Base-by-base conservation (phyloP, 2,329 filamentous ascomycete species). In the Dendrostoma leiphaemia region DNA sequence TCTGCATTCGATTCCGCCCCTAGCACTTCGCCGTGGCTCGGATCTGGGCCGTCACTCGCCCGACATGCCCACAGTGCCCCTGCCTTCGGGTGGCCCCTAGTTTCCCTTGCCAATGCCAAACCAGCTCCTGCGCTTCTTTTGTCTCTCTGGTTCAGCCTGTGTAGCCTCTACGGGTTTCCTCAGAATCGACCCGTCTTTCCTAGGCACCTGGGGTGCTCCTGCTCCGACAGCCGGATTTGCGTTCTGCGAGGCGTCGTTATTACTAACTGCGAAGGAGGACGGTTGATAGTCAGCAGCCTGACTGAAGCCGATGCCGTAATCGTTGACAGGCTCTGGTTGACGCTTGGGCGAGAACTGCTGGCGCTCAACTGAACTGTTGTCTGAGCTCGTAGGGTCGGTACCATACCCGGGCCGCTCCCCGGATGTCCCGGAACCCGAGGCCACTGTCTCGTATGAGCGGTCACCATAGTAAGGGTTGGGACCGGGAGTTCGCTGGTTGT, bases 361-460 rank as follows among this genome's bases (percentile, higher is more conserved):
- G 58, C 90, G 86, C 67, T 96, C 90, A 62, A 95, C 83, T 2
- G 91, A 96, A 73, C 90, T 95, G 73, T 96, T 96, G 67, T 96
- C 89, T 66, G 91, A 96, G 73, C 89, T 94, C 53, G 81, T 74
- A 38, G 90, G 92, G 67, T 96, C 91, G 56, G 91, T 96, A 60
- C 87, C 86, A 69, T 94, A 92, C 53, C 85, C 86, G 66, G 83
- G 86, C 12, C 85, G 85, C 54, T 96, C 91, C 51, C 76, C 84
- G 59, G 86, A 84, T 62, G 83, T 89, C 21, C 85, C 86, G 10
- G 85, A 84, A 56, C 86, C 88, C 12, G 89, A 91, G 34, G 88
- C 88, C 41, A 95, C 88, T 1, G 91, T 96, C 69, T 96, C 91
- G 70, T 93, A 90, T 2, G 90, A 94, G 60, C 84, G 87, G 68